A percentile compares a stretch with the other conserved stretches of the same genome.
These are phyloP conservation scores for Mesembryanthemum crystallinum DNA, from an alignment of 148 eudicot genomes.

Conservation along the genomic window DNA sequence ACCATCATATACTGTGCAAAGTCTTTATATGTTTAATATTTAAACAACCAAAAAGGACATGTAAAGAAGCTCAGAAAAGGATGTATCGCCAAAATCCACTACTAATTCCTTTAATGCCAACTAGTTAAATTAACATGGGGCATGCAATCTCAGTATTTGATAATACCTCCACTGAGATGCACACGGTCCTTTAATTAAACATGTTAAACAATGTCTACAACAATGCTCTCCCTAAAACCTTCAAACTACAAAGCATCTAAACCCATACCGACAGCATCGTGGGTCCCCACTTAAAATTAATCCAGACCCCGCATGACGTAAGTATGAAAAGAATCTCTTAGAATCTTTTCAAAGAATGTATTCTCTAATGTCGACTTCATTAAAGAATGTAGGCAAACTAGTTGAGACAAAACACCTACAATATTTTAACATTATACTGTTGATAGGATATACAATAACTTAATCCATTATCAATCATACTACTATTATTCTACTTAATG, in stretches of 20 bases:
- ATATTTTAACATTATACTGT: constrained; percentile 7
- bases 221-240: neutral
- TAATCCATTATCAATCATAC: neutral
- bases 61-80: too few species aligned
- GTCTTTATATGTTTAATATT: neutral
- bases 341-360: neutral
- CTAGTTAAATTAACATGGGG: neutral
- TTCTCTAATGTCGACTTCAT: neutral
- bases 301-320: neutral
- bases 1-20: neutral
- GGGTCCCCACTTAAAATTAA: neutral
- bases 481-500: neutral
- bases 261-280: neutral
- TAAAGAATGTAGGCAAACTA: neutral
- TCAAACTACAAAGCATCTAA: neutral
- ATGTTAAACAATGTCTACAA: neutral
- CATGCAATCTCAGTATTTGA: neutral
- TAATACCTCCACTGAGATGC: neutral
- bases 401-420: constrained; percentile 1
- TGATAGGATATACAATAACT: neutral
- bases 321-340: neutral
- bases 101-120: neutral
- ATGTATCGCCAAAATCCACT: neutral
- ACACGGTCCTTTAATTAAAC: neutral
- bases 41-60: too few species aligned